These are phyloP conservation scores for Apiospora sp. DNA, from an alignment of 2,329 filamentous ascomycete genomes.

Conservation along the genomic window DNA sequence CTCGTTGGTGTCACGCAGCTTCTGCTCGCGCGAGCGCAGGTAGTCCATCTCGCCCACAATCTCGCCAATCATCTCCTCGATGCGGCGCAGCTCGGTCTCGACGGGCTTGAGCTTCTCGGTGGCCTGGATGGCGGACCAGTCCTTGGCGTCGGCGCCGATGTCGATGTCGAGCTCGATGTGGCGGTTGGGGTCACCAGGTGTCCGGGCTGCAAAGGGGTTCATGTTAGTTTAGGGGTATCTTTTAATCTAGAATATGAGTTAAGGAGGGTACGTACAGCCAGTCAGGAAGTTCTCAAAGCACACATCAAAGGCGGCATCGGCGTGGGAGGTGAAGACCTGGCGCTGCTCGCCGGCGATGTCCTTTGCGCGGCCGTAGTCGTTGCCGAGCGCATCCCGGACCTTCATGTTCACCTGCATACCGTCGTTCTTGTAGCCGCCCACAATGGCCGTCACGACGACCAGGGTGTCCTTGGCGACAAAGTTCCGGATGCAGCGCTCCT, in stretches of 20 bases:
- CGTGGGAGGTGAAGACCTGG: constrained; percentile 92
- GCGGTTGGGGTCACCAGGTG: constrained; percentile 61
- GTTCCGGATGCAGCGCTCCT: constrained; percentile 93
- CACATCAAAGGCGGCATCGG: constrained; percentile 92
- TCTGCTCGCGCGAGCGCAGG: constrained; percentile 87
- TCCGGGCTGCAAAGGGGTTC: background rate
- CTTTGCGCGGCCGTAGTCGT: constrained; percentile 92
- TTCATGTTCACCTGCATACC: constrained; percentile 95
- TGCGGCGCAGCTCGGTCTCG: constrained; percentile 90
- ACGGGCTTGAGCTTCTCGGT: constrained; percentile 98
- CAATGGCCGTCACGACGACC: constrained; percentile 91
- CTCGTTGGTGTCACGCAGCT: constrained; percentile 97
- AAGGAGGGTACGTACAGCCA: constrained; percentile 63
- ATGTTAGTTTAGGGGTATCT: constrained; percentile 12
- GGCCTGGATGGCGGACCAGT: constrained; percentile 96
- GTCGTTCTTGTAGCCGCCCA: constrained; percentile 87
- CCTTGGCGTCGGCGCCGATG: constrained; percentile 95
- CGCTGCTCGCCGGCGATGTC: constrained; percentile 92
- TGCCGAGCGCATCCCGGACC: constrained; percentile 89
- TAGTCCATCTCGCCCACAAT: constrained; percentile 97
- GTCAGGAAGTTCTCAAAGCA: constrained; percentile 90
- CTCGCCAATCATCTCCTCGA: constrained; percentile 90
- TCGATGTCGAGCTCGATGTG: constrained; percentile 93
- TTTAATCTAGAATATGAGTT: background rate
- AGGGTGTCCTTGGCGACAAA: constrained; percentile 92